phyloP scores from a whole-genome alignment of 129 eudicot genomes.

The sunflower (Helianthus annuus) region DNA sequence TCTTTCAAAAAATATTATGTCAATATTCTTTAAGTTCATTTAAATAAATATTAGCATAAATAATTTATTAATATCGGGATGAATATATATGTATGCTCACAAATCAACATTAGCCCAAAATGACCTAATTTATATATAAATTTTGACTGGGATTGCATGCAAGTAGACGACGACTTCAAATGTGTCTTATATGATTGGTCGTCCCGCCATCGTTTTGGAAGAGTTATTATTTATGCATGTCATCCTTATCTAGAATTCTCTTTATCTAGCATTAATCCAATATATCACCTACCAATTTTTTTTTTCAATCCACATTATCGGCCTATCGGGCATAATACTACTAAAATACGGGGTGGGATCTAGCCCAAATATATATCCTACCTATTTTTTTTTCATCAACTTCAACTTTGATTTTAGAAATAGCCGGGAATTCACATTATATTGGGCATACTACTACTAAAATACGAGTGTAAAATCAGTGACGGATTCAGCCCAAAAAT shows the following conservation, averaged over 20 bases:
- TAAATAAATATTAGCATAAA: no score
- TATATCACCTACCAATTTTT: not conserved
- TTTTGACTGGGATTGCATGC: not conserved
- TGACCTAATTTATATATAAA: slow-evolving; percentile 4
- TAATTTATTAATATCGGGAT: no score
- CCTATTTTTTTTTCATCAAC: not conserved
- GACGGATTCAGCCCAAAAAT: no score
- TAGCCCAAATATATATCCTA: not conserved
- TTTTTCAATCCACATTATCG: not conserved
- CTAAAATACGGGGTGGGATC: no score
- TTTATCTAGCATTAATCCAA: not conserved
- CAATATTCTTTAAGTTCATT: no score
- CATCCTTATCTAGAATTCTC: not conserved
- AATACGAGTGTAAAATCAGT: no score
- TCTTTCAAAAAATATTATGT: no score
- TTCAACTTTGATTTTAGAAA: not conserved
- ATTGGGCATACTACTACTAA: no score
- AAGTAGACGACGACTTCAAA: slow-evolving; percentile 8
- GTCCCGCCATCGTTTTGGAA: slow-evolving; percentile 5
- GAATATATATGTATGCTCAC: no score
- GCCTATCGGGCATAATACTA: not conserved
- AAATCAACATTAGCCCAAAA: not conserved
- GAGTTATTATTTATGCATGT: not conserved
- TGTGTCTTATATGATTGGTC: slow-evolving; percentile 1
- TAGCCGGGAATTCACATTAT: not conserved